Evolutionary conservation across 192 early-diverging fungal species (phyloP), one percentile per base, ranked within the genome.

Genomic region (Backusella morwellensis): DNA sequence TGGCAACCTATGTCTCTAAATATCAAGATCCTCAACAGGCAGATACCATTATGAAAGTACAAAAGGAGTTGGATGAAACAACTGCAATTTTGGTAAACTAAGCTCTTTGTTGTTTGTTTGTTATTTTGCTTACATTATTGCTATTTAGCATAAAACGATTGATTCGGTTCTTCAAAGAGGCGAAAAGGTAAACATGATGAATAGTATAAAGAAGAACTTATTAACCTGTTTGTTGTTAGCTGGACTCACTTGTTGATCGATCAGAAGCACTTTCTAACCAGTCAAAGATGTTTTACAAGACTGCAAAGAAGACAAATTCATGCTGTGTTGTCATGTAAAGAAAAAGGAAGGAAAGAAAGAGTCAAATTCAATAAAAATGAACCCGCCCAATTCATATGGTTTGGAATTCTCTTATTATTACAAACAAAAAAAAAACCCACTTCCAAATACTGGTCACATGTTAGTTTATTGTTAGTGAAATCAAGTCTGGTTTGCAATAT

Each of bases 201-300:
- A 66, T 1, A 42, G 12, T 21, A 9, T 1, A 42, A 35, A 54
- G 19, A 73, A 19, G 6, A 72, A 73, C 23, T 17, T 35, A 73
- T n/a, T 17, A 47, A 32, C 3, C 23, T 5, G 38, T 54, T 54
- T 78, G 1, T 77, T 59, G 14, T 52, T 66, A 81, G 75, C 90
- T 99, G 71, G 95, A 98, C 59, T 88, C 88, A 74, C 86, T 99
- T 40, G 94, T 99, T 3, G 90, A 93, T 66, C 84, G 91, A 75
- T 93, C 92, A 11, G 94, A 95, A 75, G 85, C 91, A 11, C 87
- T 99, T 74, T 97, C 96, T 35, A 88, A 82, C n/a, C 93, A 96
- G 83, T 93, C 93, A 36, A 97, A 98, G 86, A 89, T 93, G 86
- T 99, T 99, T 78, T 98, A 97, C 85, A 98, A 97, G 88, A 93